Evolutionary conservation across 2,329 filamentous ascomycete genomes (phyloP), one percentile per base, ranked within the genome.

Genomic region (Colletotrichum sp.): DNA sequence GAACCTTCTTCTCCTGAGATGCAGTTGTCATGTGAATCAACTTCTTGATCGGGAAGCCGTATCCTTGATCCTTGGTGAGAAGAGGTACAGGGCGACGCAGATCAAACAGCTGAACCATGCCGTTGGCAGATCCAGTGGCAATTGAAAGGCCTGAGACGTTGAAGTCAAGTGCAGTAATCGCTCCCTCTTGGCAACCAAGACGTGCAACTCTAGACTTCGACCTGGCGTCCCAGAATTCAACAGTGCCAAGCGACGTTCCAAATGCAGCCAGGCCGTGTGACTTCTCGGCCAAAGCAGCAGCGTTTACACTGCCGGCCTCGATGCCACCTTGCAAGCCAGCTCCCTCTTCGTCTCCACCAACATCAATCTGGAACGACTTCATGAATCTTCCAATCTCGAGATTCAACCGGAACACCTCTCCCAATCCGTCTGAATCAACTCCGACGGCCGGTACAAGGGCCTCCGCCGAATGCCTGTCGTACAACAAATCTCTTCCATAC

Each of bases 171-270:
- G 97, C 95, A 0, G 96, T 98, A 62, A 98, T 93, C 81, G 95
- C 94, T 36, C 92, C 92, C 76, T 93, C 90, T 74, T 92, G 90
- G 1, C 89, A 90, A 15, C 93, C 90, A 3, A 99, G 88, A 21
- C 96, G 90, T 18, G 95, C 96, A 13, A 96, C 94, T 73, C 95
- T 90, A 71, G 93, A 94, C 82, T 95, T 94, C 34, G 95, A 96
- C 76, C 97, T 91, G 1, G 96, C 91, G 83, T 99, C 97, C 95
- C 96, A 99, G 81, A 99, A 96, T 83, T 99, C 97, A 30, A 99
- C 95, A 1, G 96, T 98, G n/a, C 97, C 96, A 72, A 97, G 88
- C 4, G 95, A 96, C 2, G 97, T 99, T 69, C 98, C 97, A 81
- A 99, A 99, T 1, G 96, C 96, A 39, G 96, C 90, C 6, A 99